phyloP scores from a whole-genome alignment of 202 grass and related monocot species.

The Hordeum pubiflorum region DNA sequence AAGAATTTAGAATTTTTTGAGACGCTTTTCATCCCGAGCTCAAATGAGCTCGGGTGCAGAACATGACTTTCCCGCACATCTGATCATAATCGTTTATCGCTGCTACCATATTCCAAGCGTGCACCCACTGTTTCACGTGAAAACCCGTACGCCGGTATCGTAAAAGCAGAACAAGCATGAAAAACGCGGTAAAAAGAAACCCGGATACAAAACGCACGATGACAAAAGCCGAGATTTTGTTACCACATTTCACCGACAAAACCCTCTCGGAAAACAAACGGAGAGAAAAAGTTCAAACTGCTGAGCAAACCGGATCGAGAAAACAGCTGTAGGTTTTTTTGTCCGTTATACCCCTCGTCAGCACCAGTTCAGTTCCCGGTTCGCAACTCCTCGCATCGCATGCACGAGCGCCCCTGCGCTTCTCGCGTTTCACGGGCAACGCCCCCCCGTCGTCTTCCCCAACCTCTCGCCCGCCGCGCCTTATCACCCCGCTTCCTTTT shows the following conservation, averaged over 20 bases:
- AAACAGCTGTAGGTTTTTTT: not conserved
- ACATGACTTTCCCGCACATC: too few species aligned
- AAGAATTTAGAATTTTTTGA: too few species aligned
- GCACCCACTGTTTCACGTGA: too few species aligned
- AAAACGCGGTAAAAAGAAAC: not conserved
- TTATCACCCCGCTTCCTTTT: conserved; percentile 25
- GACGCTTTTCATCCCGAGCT: too few species aligned
- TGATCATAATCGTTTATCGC: too few species aligned
- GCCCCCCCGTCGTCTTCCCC: conserved; percentile 8
- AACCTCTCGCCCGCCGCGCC: conserved; percentile 16
- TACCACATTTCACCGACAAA: conserved; percentile 8
- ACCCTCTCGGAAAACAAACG: conserved; percentile 9
- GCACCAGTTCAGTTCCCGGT: not conserved
- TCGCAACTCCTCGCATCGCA: not conserved
- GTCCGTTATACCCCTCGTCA: not conserved
- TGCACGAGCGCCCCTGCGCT: not conserved
- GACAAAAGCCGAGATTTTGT: conserved; percentile 21
- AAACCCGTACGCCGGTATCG: not conserved
- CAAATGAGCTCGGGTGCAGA: too few species aligned
- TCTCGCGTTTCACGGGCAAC: conserved; percentile 18
- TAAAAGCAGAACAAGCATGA: not conserved
- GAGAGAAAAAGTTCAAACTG: conserved; percentile 1
- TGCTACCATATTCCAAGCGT: too few species aligned
- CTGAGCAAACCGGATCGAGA: not conserved
- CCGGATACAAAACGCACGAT: too few species aligned